Evolutionary conservation across 352 stramenopile species (phyloP), one percentile per base, ranked within the genome.

Genomic region (Phytophthora citrophthora): DNA sequence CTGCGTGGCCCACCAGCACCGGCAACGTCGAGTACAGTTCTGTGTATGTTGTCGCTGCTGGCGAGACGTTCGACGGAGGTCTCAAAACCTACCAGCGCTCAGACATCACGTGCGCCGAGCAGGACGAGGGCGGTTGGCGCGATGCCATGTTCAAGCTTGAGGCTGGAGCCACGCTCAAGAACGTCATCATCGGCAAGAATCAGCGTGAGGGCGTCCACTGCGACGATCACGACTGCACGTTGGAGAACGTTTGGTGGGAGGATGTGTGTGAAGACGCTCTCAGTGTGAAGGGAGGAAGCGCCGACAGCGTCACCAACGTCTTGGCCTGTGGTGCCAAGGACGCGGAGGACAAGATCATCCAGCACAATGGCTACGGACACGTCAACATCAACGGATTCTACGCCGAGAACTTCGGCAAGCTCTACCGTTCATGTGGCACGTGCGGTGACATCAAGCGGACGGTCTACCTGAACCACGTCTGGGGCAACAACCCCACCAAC

Each of bases 321-420:
- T 45, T 76, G 10, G 75, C 66, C 52, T 63, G 61, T 32, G 64
- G 62, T 24, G 59, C 66, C 27, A 62, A 57, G 40, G 46, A 60
- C 23, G 68, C 68, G 32, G 62, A 77, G 32, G 60, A 87, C 75
- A 87, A 87, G 61, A 60, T 72, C 63, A 71, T 79, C 46, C 71
- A 79, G 51, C 68, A 77, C 58, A 79, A 79, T 13, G 71, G 71
- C 47, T 69, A 74, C 48, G 71, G 71, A 11, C 68, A 63, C 38
- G 71, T 79, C 44, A 77, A 68, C 45, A 77, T 79, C 65, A 67
- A 79, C 39, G 64, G 67, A 23, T 79, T 79, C 67, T 79, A 77
- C 58, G 68, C 59, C 10, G 47, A 79, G 43, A 66, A 79, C 52
- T 79, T 79, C 39, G 71, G 71, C 43, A 76, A 76, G 31, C 68